Evolutionary conservation across 148 eudicot genomes (phyloP).

Genomic region (Vaccinium myrtillus): DNA sequence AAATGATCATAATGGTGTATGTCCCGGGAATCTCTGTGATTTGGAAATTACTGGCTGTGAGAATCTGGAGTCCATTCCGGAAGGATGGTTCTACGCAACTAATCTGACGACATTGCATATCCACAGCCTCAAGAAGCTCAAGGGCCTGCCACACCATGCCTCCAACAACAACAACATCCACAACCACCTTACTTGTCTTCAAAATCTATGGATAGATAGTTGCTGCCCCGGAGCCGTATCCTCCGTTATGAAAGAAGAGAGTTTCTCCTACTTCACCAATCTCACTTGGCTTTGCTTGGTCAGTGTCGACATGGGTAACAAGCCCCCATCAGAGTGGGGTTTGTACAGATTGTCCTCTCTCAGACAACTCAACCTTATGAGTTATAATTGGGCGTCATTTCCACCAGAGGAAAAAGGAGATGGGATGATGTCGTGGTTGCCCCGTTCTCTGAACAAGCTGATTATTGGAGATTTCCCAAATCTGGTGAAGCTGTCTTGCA

Average conservation of each 20-base stretch:
- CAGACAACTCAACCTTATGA: fast-evolving
- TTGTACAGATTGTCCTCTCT: not conserved
- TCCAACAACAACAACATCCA: not conserved
- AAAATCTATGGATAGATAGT: not conserved
- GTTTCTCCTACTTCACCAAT: not conserved
- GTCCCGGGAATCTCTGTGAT: not conserved
- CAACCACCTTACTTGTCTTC: not conserved
- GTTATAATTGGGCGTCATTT: not conserved
- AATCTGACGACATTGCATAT: not conserved
- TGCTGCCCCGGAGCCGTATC: not conserved
- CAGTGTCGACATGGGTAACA: not conserved
- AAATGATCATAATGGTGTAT: not conserved
- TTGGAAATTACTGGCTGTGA: not conserved
- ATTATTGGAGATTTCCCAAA: not conserved
- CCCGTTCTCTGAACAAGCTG: not conserved
- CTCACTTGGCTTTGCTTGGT: fast-evolving
- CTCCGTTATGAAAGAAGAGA: not conserved
- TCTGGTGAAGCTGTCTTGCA: not conserved
- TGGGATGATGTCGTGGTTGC: not conserved
- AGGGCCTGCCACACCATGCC: not conserved
- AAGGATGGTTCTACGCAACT: not conserved
- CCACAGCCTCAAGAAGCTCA: not conserved
- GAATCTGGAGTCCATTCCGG: not conserved
- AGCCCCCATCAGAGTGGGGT: constrained; percentile 3
- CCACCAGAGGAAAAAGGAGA: not conserved